Evolutionary conservation across 768 basidiomycete species (phyloP).

Genomic region (Rhodosporidiobolus odoratus): DNA sequence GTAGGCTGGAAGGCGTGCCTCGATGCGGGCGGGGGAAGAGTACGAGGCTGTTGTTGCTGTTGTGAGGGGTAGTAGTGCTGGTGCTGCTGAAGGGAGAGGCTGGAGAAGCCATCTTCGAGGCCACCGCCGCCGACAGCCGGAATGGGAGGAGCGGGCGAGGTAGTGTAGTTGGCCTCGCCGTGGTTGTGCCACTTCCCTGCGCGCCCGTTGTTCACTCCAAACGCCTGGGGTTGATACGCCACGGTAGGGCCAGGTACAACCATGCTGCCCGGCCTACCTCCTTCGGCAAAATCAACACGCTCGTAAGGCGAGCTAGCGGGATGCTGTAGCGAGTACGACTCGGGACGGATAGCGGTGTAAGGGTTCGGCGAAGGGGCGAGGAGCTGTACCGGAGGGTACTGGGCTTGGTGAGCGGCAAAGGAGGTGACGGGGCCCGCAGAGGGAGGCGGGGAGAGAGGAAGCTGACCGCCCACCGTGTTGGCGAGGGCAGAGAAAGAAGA

Average conservation of each 20-base stretch:
- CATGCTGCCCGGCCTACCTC: constrained; percentile 10
- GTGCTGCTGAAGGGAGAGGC: constrained; percentile 8
- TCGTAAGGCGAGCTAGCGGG: constrained; percentile 30
- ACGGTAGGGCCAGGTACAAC: not conserved
- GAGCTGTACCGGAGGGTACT: constrained; percentile 3
- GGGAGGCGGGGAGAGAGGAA: constrained; percentile 32
- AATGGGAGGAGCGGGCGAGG: not conserved
- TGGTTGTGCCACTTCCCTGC: constrained; percentile 4
- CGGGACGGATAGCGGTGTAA: constrained; percentile 28
- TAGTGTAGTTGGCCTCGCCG: constrained; percentile 2
- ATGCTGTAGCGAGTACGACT: constrained; percentile 29
- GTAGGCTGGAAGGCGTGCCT: not conserved
- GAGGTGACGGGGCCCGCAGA: constrained; percentile 11
- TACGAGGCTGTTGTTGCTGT: constrained; percentile 46
- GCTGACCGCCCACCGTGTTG: not conserved
- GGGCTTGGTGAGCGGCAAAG: constrained; percentile 18
- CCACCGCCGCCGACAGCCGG: too few relatives aligned
- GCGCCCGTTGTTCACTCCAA: not conserved
- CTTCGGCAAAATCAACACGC: constrained; percentile 36
- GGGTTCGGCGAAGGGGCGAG: constrained; percentile 14
- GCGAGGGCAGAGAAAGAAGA: constrained; percentile 18
- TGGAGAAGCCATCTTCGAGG: constrained; percentile 18
- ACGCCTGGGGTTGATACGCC: constrained; percentile 1
- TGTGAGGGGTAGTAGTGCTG: not conserved
- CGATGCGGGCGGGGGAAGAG: constrained; percentile 45